Conservation (phyloP, 192 early-diverging fungal genomes). For the Entrophospora sp. region DNA sequence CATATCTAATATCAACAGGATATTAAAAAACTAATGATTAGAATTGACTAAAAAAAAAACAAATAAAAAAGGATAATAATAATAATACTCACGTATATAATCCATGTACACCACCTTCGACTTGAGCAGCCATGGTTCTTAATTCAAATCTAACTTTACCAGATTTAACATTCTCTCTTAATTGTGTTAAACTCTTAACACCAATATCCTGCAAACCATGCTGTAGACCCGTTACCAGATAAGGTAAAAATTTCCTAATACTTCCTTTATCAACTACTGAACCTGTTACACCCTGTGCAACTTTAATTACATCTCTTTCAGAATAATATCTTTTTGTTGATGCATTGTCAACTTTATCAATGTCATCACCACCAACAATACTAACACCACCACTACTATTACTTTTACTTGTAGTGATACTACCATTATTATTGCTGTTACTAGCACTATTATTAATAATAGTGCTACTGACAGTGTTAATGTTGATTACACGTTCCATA, state of each 20-base stretch:
- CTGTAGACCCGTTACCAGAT: conserved; percentile 89
- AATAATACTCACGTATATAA: conserved; percentile 59
- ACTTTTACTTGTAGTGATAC: too few relatives aligned
- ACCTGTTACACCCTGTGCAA: conserved; percentile 96
- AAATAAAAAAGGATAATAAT: neutral
- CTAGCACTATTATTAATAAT: conserved; percentile 63
- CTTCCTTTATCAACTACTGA: conserved; percentile 97
- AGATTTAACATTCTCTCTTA: conserved; percentile 56
- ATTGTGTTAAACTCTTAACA: conserved; percentile 49
- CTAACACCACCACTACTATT: too few relatives aligned
- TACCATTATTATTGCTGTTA: too few relatives aligned
- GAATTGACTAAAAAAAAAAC: neutral
- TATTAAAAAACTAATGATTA: neutral
- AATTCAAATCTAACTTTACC: conserved; percentile 90
- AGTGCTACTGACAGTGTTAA: too few relatives aligned
- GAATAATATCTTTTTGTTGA: conserved; percentile 93
- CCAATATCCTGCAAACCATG: conserved; percentile 98
- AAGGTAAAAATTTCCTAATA: conserved; percentile 87
- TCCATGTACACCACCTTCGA: conserved; percentile 95
- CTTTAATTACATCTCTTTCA: conserved; percentile 96
- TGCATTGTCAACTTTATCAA: too few relatives aligned
- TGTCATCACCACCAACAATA: too few relatives aligned
- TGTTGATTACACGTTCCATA: conserved; percentile 70
- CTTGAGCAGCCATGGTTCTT: conserved; percentile 86
- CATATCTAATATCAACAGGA: neutral